A percentile compares a stretch with the other conserved stretches of the same genome.
Evolutionary conservation across 345 rosid genomes (phyloP).

Genomic region (Camelina laxa): DNA sequence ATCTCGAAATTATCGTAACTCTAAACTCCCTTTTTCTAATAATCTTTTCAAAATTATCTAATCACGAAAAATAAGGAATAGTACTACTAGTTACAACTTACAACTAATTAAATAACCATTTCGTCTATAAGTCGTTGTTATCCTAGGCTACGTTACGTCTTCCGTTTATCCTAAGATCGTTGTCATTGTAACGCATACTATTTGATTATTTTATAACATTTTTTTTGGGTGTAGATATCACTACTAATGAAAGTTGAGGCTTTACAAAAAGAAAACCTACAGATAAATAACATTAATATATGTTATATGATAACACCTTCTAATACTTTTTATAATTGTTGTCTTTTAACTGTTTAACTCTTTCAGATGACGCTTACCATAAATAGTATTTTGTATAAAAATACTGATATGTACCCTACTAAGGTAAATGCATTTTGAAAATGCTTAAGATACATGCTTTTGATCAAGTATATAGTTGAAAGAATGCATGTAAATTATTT

Average conservation of each 20-base stretch:
- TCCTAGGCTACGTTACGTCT: constrained; percentile 9
- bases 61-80: no score
- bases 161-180: neutral
- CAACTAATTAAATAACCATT: neutral
- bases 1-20: neutral
- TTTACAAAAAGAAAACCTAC: no score
- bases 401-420: neutral
- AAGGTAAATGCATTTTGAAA: neutral
- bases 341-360: neutral
- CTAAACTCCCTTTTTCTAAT: neutral
- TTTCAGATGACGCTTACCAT: neutral
- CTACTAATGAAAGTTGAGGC: no score
- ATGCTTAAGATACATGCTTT: neutral
- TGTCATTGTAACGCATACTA: constrained; percentile 8
- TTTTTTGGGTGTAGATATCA: no score
- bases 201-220: neutral
- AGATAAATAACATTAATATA: no score
- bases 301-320: neutral
- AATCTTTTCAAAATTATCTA: neutral
- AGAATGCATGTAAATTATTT: neutral
- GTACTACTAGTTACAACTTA: neutral
- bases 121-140: neutral
- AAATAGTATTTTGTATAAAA: neutral
- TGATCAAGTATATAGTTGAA: neutral
- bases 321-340: neutral